Percentiles rank a stretch among this genome's conserved stretches.
phyloP scores from a whole-genome alignment of 352 stramenopile genomes.

The Elongisporangium anandrum region DNA sequence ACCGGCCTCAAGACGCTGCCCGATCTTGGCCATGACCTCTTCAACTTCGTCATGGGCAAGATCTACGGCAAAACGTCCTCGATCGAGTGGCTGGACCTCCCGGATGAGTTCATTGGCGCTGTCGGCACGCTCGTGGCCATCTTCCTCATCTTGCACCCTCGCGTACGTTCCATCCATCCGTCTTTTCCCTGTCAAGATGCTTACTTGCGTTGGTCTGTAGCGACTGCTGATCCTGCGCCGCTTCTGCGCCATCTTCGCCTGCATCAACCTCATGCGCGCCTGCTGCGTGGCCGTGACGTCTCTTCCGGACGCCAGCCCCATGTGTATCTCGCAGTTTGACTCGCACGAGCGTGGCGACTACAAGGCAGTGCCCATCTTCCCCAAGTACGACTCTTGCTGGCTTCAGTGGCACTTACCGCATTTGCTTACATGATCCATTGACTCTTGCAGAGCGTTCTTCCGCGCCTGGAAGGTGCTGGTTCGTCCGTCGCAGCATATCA shows the following conservation, averaged over 20 bases:
- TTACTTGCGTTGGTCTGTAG: constrained; percentile 18
- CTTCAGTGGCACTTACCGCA: neutral
- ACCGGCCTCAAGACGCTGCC: constrained; percentile 73
- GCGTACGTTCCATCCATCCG: constrained; percentile 29
- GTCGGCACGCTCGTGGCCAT: constrained; percentile 64
- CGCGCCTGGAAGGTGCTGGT: constrained; percentile 83
- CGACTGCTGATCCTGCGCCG: constrained; percentile 77
- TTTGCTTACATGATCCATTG: neutral
- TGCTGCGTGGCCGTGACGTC: constrained; percentile 84
- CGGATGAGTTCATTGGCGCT: constrained; percentile 76
- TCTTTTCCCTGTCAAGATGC: neutral
- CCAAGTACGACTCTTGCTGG: constrained; percentile 42
- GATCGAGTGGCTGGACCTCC: constrained; percentile 84
- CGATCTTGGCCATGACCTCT: constrained; percentile 81
- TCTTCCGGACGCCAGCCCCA: constrained; percentile 77
- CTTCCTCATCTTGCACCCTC: constrained; percentile 69
- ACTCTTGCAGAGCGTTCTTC: constrained; percentile 50
- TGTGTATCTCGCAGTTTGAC: constrained; percentile 86
- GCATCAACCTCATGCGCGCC: constrained; percentile 85
- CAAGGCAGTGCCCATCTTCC: constrained; percentile 86
- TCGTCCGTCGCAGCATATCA: constrained; percentile 81
- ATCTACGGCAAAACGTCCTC: constrained; percentile 79
- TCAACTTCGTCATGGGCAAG: constrained; percentile 83
- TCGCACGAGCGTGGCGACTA: constrained; percentile 51
- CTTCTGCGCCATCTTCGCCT: constrained; percentile 81